Percentiles rank a stretch among this genome's conserved stretches.
Conservation (phyloP, 2,329 filamentous ascomycete species). For the Aspergillus tamarii region DNA sequence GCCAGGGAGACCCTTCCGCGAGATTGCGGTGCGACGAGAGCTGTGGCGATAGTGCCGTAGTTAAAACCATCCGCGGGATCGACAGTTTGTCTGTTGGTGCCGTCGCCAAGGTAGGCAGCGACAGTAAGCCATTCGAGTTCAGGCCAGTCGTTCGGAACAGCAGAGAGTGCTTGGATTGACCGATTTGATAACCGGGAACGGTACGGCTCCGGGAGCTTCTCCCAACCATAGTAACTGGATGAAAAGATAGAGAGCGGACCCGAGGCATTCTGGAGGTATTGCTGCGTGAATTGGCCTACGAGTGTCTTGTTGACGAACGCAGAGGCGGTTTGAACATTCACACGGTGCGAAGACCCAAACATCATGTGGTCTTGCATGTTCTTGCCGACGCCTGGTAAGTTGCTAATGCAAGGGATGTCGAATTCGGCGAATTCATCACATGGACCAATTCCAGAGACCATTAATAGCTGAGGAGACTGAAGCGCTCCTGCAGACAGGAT, state of each 20-base stretch:
- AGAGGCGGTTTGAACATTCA: slow-evolving; percentile 38
- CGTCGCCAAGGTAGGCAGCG: slow-evolving; percentile 22
- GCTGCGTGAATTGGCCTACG: slow-evolving; percentile 20
- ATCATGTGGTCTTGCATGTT: slow-evolving; percentile 51
- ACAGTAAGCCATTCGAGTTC: slow-evolving; percentile 33
- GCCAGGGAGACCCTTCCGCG: slow-evolving; percentile 20
- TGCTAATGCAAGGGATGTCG: slow-evolving; percentile 18
- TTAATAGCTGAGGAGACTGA: slow-evolving; percentile 18
- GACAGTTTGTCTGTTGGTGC: slow-evolving; percentile 12
- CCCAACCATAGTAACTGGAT: slow-evolving; percentile 30
- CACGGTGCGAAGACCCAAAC: slow-evolving; percentile 37
- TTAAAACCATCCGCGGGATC: slow-evolving; percentile 29
- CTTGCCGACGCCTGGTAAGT: slow-evolving; percentile 29
- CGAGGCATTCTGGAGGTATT: slow-evolving; percentile 28
- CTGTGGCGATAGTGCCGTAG: slow-evolving; percentile 20
- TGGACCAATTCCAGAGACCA: slow-evolving; percentile 22
- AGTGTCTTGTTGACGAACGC: slow-evolving; percentile 26
- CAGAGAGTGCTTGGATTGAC: slow-evolving; percentile 17
- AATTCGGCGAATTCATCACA: slow-evolving; percentile 24
- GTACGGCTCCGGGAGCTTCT: slow-evolving; percentile 31
- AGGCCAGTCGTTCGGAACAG: slow-evolving; percentile 37
- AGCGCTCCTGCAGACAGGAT: slow-evolving; percentile 20
- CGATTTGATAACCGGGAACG: slow-evolving; percentile 23
- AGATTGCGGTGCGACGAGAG: slow-evolving; percentile 18
- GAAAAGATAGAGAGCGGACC: slow-evolving; percentile 31